These are phyloP conservation scores for Xylariaceae sp. DNA, from an alignment of 2,329 filamentous ascomycete species.

Conservation along the genomic window DNA sequence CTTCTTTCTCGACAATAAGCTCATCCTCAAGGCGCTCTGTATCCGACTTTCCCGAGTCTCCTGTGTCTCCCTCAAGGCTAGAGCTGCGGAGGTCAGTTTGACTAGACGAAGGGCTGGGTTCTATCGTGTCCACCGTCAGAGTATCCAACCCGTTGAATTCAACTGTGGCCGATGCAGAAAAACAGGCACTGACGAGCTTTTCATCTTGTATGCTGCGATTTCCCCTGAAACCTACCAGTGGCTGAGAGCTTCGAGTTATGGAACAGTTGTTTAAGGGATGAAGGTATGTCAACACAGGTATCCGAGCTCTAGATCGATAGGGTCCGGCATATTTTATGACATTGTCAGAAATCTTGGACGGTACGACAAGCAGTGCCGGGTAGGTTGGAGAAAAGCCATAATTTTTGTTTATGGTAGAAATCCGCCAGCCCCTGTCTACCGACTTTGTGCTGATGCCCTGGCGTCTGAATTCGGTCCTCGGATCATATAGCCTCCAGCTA, in stretches of 20 bases:
- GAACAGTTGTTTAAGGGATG: conserved; percentile 96
- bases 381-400: conserved; percentile 93
- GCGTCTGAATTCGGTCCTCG: conserved; percentile 75
- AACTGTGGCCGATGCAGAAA: conserved; percentile 59
- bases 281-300: conserved; percentile 88
- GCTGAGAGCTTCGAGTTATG: conserved; percentile 91
- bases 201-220: conserved; percentile 95
- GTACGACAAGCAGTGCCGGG: conserved; percentile 77
- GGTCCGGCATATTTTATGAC: conserved; percentile 87
- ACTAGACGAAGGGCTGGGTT: conserved; percentile 43
- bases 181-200: conserved; percentile 86
- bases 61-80: conserved; percentile 44
- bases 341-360: conserved; percentile 89
- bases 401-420: conserved; percentile 84
- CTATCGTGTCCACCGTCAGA: conserved; percentile 27
- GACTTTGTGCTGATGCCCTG: conserved; percentile 82
- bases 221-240: conserved; percentile 75
- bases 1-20: conserved; percentile 49
- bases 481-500: conserved; percentile 81
- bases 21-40: conserved; percentile 65
- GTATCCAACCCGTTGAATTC: conserved; percentile 35
- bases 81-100: conserved; percentile 43
- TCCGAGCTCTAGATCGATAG: conserved; percentile 82
- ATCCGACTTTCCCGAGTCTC: conserved; percentile 56
- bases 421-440: conserved; percentile 75